Conservation (phyloP, 495 filamentous ascomycete species). For the Haplographium delicatum region DNA sequence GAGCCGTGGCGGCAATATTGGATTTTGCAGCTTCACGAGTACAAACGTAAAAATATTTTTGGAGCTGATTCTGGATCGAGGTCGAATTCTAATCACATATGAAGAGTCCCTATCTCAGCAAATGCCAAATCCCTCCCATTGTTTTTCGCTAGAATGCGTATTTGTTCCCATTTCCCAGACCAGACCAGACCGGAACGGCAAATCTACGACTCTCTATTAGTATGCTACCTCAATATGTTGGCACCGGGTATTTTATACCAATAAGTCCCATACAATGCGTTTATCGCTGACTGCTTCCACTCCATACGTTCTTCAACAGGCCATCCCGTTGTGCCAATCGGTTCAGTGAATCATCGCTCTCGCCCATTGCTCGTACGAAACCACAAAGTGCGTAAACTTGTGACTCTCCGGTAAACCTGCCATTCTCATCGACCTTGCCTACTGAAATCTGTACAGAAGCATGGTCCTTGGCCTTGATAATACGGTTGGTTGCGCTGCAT, state of each 20-base stretch:
- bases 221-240: conserved; percentile 23
- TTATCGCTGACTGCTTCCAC: conserved; percentile 72
- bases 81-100: conserved; percentile 31
- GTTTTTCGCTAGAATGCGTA: conserved; percentile 9
- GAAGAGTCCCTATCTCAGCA: conserved; percentile 25
- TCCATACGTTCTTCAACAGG: conserved; percentile 95
- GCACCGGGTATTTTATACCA: conserved; percentile 10
- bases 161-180: conserved; percentile 29
- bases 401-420: conserved; percentile 95
- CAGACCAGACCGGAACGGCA: conserved; percentile 30
- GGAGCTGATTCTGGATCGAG: conserved; percentile 3
- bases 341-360: conserved; percentile 96
- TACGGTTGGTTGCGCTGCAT: conserved; percentile 91
- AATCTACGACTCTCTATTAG: conserved; percentile 24
- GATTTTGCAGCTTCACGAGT: background rate
- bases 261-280: conserved; percentile 29
- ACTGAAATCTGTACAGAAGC: conserved; percentile 87
- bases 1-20: conserved; percentile 24
- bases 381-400: conserved; percentile 95
- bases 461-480: conserved; percentile 99
- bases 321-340: conserved; percentile 91
- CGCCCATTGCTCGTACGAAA: conserved; percentile 95
- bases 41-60: conserved; percentile 9
- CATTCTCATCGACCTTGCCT: conserved; percentile 95
- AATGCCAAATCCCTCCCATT: conserved; percentile 23